Conservation (phyloP, 352 stramenopile genomes). For the Phytopythium delawarense region DNA sequence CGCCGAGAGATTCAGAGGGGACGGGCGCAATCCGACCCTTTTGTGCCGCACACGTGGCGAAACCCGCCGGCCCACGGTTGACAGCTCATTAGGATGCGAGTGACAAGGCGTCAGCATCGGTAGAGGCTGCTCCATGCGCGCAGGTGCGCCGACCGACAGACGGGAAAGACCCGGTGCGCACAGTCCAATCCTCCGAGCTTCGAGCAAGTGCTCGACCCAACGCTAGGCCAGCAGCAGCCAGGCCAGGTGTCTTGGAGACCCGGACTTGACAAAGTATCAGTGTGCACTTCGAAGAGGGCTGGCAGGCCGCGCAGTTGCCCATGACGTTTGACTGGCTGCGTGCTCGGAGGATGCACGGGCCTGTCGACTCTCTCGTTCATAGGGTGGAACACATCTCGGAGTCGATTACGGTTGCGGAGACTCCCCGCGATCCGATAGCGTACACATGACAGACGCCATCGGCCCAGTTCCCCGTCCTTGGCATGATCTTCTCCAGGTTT, state of each 20-base stretch:
- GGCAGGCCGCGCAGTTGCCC: background rate
- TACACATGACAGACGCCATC: no score
- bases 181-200: no score
- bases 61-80: background rate
- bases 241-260: background rate
- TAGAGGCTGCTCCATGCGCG: background rate
- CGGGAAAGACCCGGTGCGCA: no score
- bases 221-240: background rate
- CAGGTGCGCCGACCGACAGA: no score
- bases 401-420: no score
- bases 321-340: background rate
- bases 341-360: no score
- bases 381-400: no score
- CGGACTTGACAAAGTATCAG: background rate
- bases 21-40: background rate
- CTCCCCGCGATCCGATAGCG: no score
- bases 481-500: no score
- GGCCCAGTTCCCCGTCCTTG: no score
- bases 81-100: background rate
- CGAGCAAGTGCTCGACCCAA: no score
- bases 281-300: background rate
- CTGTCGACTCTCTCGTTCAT: no score
- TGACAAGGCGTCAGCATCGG: background rate
- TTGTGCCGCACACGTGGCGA: background rate
- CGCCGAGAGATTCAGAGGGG: background rate